Base-by-base conservation (phyloP, 2,329 filamentous ascomycete genomes). In the Mollisia scopiformis region DNA sequence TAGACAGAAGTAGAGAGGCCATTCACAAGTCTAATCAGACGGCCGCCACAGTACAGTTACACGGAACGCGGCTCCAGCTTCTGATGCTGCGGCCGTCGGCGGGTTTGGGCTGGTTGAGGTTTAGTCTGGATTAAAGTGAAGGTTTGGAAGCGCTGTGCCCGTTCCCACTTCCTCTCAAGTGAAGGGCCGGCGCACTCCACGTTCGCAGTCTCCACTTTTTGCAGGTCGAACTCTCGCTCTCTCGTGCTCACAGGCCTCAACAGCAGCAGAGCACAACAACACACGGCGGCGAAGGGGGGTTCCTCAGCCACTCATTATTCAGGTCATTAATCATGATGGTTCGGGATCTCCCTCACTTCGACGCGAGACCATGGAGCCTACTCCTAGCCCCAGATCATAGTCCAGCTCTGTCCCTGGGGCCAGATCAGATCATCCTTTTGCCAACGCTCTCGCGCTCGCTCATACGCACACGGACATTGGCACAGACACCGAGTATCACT, bases 281-380 rank as follows among this genome's bases (percentile, higher is more conserved):
- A 52, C 55, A 43, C 28, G 25, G 11, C 25, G 25, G 33, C 46
- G 46, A 16, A 39, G 25, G 23, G n/a, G 43, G 23, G 23, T 11
- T 27, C 16, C 33, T 51, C 55, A 57, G 46, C 55, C 55, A 57
- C 55, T 39, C 47, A 57, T 51, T 57, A 41, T 57, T 57, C 46
- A 57, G 31, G 55, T 35, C 55, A 46, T 51, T 57, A 57, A 39
- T 57, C 43, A 57, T 33, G 31, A 51, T 51, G 39, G 55, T 43
- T 33, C 13, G 43, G 43, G 43, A 37, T 57, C 55, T 27, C 37
- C 31, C 41, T 27, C 35, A 28, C 23, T 46, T 39, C 28, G n/a
- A 16, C n/a, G 14, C 30, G n/a, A n/a, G n/a, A n/a, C n/a, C n/a
- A n/a, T n/a, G n/a, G n/a, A n/a, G n/a, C n/a, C n/a, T n/a, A n/a